These are phyloP conservation scores for Dittrichia graveolens DNA, from an alignment of 129 eudicot genomes.

Conservation along the genomic window DNA sequence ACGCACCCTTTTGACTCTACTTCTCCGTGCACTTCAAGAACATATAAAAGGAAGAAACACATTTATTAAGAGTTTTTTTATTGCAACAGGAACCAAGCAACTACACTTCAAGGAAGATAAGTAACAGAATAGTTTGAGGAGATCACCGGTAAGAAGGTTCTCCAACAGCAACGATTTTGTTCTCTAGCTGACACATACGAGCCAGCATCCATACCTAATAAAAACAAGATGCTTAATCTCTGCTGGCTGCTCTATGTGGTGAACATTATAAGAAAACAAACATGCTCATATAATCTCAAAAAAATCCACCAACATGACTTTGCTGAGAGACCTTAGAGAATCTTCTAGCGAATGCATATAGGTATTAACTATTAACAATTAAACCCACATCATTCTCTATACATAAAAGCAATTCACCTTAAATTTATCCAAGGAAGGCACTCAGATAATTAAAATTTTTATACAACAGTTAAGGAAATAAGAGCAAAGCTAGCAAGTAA, in stretches of 20 bases:
- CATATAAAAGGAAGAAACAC: background rate
- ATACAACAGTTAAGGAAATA: background rate
- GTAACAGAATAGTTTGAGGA: constrained; percentile 7
- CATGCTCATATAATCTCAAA: constrained; percentile 14
- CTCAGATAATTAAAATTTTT: background rate
- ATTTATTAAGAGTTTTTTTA: background rate
- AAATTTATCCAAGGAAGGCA: constrained; percentile 3
- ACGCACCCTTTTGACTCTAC: constrained; percentile 81
- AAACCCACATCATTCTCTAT: no score
- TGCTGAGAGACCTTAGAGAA: background rate
- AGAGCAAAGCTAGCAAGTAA: background rate
- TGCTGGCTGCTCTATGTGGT: background rate
- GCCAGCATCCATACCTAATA: constrained; percentile 91
- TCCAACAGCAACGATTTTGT: constrained; percentile 95
- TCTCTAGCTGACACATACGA: constrained; percentile 92
- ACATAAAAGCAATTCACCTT: background rate
- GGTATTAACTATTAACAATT: no score
- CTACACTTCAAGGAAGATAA: constrained; percentile 7
- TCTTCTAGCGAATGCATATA: no score
- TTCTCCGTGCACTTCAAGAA: constrained; percentile 68
- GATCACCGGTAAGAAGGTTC: constrained; percentile 92
- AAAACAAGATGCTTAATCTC: no score
- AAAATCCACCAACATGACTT: background rate
- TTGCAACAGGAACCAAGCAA: background rate
- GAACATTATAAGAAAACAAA: background rate